Base-by-base conservation (phyloP, 176 grass and related monocot genomes). In the Thinopyrum elongatum region DNA sequence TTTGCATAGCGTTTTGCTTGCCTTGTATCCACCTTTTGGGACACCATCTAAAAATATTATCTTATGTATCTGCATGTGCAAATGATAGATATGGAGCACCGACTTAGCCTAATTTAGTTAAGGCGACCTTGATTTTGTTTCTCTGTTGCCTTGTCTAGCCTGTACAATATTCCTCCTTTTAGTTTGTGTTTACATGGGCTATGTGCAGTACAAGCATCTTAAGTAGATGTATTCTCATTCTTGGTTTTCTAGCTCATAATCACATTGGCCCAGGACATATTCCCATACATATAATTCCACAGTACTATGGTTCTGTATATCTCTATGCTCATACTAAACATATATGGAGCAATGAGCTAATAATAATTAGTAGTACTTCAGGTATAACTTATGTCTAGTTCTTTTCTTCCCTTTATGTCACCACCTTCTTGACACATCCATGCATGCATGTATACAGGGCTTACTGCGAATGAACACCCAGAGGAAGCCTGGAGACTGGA, bases 401-500 rank as follows among this genome's bases (percentile, higher is more conserved):
- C 34, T 87, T 44, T 67, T 80, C 21, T 65, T 23, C 58, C 79
- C 58, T 67, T 85, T 15, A 38, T n/a, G 73, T 72, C 26, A 83
- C 26, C 61, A 44, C 8, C 29, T 12, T 75, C 5, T 84, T 84
- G 36, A 84, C 66, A 51, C 67, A 21, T 22, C 30, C 30, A 69
- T 83, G 47, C 80, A 80, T 76, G 68, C 75, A 84, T 87, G 60
- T 19, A 31, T 71, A 78, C 82, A 88, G 82, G 55, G 5, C 53
- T 70, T 70, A 90, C 82, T 87, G 84, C 80, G 87, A 87, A 93
- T 93, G 94, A 92, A 86, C 84, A 86, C 69, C 70, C 82, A 88
- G 80, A 89, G 91, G 94, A 95, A 96, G 88, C 94, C 94, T 42
- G 97, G 97, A 59, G 97, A 99, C 77, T 99, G 97, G 97, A 94